A percentile compares a stretch with the other conserved stretches of the same genome.
These are phyloP conservation scores for Botrytis pseudocinerea DNA, from an alignment of 2,329 filamentous ascomycete genomes.

Conservation along the genomic window DNA sequence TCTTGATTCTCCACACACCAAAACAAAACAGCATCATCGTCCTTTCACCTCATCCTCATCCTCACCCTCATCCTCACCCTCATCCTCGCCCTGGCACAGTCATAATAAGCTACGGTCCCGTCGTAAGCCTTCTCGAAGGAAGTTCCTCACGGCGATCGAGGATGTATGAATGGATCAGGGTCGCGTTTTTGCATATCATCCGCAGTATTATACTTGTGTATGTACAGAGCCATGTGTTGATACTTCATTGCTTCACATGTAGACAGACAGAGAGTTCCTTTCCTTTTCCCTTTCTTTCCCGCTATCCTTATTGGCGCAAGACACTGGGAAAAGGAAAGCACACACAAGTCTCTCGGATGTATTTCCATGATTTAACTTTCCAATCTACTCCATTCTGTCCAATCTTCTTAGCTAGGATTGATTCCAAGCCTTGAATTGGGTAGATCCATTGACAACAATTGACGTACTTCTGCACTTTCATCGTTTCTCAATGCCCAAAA, in stretches of 20 bases:
- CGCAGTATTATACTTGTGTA: background rate
- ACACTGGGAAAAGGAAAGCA: background rate
- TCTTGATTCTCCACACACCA: background rate
- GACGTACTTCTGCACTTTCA: background rate
- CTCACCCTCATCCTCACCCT: no score
- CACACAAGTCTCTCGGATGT: no score
- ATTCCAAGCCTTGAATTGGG: background rate
- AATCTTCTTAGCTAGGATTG: background rate
- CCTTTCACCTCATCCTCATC: background rate
- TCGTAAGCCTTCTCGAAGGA: constrained; percentile 6
- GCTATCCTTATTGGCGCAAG: background rate
- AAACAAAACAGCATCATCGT: background rate
- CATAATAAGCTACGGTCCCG: background rate
- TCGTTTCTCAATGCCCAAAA: constrained; percentile 1
- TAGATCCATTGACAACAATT: constrained; percentile 11
- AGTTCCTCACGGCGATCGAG: background rate
- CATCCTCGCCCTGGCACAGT: no score
- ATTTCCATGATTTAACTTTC: background rate
- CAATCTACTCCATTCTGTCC: background rate
- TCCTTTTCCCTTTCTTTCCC: background rate
- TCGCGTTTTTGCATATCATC: background rate
- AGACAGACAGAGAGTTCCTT: background rate
- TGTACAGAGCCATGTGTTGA: background rate
- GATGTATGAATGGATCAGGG: constrained; percentile 5
- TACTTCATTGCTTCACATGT: constrained; percentile 1